Evolutionary conservation across 2,329 filamentous ascomycete species (phyloP).

Genomic region (Ophiostoma ulmi): DNA sequence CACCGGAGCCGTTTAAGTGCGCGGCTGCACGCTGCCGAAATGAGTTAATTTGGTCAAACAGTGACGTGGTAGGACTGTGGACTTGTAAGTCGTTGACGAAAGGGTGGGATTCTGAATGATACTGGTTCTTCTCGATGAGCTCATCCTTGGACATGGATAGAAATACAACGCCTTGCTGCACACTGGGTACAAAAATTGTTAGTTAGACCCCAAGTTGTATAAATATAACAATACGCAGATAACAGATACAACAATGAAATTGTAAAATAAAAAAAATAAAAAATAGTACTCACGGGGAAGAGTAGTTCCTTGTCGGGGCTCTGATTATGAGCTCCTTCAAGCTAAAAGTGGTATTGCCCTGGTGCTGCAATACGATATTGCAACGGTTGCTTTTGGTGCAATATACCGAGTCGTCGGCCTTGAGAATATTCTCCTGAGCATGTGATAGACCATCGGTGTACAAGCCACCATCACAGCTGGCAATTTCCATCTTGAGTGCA

Average conservation of each 20-base stretch:
- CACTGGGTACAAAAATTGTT: slow-evolving; percentile 42
- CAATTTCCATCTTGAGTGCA: slow-evolving; percentile 75
- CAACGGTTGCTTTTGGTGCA: slow-evolving; percentile 84
- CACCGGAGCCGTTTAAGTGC: background rate
- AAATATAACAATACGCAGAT: background rate
- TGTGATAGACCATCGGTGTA: slow-evolving; percentile 58
- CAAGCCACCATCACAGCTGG: slow-evolving; percentile 80
- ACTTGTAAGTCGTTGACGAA: background rate
- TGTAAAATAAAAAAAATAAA: background rate
- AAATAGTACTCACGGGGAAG: slow-evolving; percentile 65
- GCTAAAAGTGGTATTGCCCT: slow-evolving; percentile 73
- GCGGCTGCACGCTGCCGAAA: background rate
- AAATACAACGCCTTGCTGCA: slow-evolving; percentile 89
- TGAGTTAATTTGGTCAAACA: slow-evolving; percentile 4
- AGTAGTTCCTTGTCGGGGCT: slow-evolving; percentile 74
- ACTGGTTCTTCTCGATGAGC: slow-evolving; percentile 65
- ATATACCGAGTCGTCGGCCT: slow-evolving; percentile 78
- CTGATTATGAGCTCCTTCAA: slow-evolving; percentile 84
- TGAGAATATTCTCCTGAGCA: slow-evolving; percentile 74
- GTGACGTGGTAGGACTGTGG: background rate
- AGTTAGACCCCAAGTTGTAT: background rate
- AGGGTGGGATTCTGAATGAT: slow-evolving; percentile 42
- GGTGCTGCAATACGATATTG: slow-evolving; percentile 79
- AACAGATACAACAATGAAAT: background rate
- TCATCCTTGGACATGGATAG: slow-evolving; percentile 80